These are phyloP conservation scores for Sinapis alba DNA, from an alignment of 441 rosid species.

Conservation along the genomic window DNA sequence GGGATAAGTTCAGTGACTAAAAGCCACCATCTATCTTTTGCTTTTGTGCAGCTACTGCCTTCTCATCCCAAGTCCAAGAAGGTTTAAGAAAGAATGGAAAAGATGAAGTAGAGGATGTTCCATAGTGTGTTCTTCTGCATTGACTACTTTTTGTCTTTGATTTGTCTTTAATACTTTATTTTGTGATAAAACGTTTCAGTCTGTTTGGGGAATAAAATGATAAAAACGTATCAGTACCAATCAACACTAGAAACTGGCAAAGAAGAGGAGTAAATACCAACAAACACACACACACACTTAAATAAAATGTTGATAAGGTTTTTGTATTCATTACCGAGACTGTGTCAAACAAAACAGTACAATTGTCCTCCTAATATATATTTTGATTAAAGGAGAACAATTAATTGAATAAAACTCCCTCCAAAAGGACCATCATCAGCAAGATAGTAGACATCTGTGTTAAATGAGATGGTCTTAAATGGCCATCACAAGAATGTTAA, in stretches of 20 bases:
- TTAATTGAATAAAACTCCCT: not conserved
- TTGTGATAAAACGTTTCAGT: not conserved
- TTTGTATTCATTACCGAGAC: not conserved
- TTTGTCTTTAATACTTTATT: not conserved
- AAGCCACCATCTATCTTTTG: not conserved
- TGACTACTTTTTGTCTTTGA: not conserved
- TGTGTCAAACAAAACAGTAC: not conserved
- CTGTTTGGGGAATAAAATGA: not conserved
- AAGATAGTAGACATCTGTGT: not conserved
- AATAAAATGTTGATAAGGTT: not conserved
- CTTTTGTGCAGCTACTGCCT: constrained; percentile 28
- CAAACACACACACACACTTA: not conserved
- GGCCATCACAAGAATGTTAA: not conserved
- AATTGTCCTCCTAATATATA: not conserved
- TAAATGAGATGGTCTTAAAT: too few relatives aligned
- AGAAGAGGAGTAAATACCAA: not conserved
- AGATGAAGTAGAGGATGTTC: not conserved
- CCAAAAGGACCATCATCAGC: not conserved
- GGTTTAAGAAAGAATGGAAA: not conserved
- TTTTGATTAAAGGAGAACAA: not conserved
- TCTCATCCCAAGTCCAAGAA: constrained; percentile 34
- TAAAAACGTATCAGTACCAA: not conserved
- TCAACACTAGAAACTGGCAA: not conserved
- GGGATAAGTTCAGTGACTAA: not conserved
- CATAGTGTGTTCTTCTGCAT: not conserved